Conservation (phyloP, 257 asterid genomes). For the Striga asiatica region DNA sequence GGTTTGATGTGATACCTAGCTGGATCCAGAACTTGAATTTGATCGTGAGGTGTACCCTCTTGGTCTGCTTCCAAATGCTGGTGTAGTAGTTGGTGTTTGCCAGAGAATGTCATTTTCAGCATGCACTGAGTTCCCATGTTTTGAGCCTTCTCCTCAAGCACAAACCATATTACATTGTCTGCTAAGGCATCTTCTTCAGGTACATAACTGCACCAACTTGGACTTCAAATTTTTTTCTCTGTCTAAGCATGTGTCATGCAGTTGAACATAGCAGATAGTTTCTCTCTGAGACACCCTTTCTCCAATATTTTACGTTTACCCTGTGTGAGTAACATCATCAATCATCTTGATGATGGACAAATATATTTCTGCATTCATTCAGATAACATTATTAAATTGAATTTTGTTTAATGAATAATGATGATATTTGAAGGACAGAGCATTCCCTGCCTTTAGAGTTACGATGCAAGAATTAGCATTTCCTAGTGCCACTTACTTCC, state of each 20-base stretch:
- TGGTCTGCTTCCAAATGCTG: slow-evolving; percentile 93
- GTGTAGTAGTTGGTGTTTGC: slow-evolving; percentile 97
- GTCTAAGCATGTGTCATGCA: too few relatives aligned
- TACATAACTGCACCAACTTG: slow-evolving; percentile 17
- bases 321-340: neutral
- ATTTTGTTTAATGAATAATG: too few relatives aligned
- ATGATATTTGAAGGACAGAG: neutral
- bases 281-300: slow-evolving; percentile 3
- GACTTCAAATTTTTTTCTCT: neutral
- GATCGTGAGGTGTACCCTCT: slow-evolving; percentile 99
- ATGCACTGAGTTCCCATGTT: slow-evolving; percentile 97
- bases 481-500: too few relatives aligned
- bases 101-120: slow-evolving; percentile 99
- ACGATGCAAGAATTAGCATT: too few relatives aligned
- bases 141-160: slow-evolving; percentile 98
- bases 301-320: neutral
- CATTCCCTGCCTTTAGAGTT: neutral
- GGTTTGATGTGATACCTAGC: slow-evolving; percentile 40
- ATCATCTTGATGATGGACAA: slow-evolving; percentile 1
- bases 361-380: slow-evolving; percentile 1
- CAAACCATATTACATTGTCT: slow-evolving; percentile 97
- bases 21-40: slow-evolving; percentile 98
- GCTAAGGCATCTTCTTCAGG: slow-evolving; percentile 99
- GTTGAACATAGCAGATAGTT: neutral
- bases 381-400: neutral